phyloP scores from a whole-genome alignment of 495 filamentous ascomycete species.

The Symbiotaphrina buchneri region DNA sequence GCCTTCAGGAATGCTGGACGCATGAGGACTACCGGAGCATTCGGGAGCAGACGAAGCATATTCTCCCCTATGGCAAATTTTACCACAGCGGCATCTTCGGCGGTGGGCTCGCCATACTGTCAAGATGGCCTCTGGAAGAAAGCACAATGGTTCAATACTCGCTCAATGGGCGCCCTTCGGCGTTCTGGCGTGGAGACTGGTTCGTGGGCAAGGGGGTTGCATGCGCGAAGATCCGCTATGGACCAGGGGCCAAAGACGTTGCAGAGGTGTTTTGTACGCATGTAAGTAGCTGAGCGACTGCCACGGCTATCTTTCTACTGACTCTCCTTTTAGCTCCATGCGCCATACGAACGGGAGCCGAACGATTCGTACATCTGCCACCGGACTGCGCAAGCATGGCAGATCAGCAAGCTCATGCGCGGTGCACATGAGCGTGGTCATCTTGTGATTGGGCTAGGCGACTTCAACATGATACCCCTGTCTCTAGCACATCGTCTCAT shows the following conservation, averaged over 20 bases:
- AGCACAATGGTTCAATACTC: constrained; percentile 70
- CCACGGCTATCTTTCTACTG: constrained; percentile 4
- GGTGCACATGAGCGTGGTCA: constrained; percentile 69
- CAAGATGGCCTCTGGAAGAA: constrained; percentile 88
- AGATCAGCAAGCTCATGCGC: constrained; percentile 77
- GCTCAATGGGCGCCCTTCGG: constrained; percentile 82
- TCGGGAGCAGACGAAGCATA: constrained; percentile 42
- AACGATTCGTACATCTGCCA: constrained; percentile 79
- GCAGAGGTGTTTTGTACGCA: constrained; percentile 89
- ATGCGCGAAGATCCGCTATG: constrained; percentile 56
- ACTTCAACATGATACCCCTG: constrained; percentile 86
- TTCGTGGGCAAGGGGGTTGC: constrained; percentile 90
- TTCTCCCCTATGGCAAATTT: constrained; percentile 89
- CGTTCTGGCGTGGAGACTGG: constrained; percentile 89
- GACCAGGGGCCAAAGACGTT: constrained; percentile 39
- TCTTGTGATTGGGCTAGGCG: constrained; percentile 64
- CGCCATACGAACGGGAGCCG: constrained; percentile 63
- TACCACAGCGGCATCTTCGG: constrained; percentile 81
- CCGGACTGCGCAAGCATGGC: constrained; percentile 88
- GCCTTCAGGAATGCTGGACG: constrained; percentile 89
- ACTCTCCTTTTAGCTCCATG: constrained; percentile 35
- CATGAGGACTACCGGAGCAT: constrained; percentile 76
- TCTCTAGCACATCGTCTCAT: constrained; percentile 77
- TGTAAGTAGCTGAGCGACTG: constrained; percentile 13
- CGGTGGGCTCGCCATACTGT: constrained; percentile 78